These are phyloP conservation scores for Trypanosoma lewisi DNA, from an alignment of 208 protist genomes.

Conservation along the genomic window DNA sequence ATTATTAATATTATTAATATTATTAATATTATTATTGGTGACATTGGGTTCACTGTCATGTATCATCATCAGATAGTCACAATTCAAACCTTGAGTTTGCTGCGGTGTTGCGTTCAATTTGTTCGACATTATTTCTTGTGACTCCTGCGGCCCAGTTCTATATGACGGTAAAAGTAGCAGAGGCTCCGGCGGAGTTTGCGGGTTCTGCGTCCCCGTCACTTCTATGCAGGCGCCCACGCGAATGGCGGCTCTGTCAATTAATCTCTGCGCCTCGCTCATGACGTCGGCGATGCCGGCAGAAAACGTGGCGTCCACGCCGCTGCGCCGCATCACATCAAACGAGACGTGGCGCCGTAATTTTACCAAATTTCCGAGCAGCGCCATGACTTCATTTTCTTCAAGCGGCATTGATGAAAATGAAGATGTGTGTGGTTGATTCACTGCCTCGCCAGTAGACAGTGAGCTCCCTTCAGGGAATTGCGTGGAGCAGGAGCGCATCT, in stretches of 20 bases:
- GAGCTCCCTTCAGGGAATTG: conserved; percentile 18
- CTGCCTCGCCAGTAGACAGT: neutral
- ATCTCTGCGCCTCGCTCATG: conserved; percentile 31
- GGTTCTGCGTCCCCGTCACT: neutral
- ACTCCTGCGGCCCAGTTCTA: neutral
- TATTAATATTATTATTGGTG: too few species aligned
- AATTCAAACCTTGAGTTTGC: too few species aligned
- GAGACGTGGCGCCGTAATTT: conserved; percentile 26
- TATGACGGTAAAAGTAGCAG: neutral
- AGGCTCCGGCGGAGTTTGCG: neutral
- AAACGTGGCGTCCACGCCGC: conserved; percentile 34
- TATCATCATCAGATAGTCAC: too few species aligned
- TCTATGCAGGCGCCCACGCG: neutral
- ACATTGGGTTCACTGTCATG: too few species aligned
- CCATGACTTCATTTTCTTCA: conserved; percentile 20
- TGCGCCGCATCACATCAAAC: conserved; percentile 40
- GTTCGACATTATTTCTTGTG: too few species aligned
- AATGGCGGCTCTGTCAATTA: conserved; percentile 27
- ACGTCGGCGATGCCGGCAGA: conserved; percentile 44
- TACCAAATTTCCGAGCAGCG: conserved; percentile 27
- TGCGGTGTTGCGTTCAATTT: too few species aligned
- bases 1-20: too few species aligned
- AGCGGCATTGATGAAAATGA: neutral
- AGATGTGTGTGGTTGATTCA: neutral
- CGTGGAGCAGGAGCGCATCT: conserved; percentile 6